Percentiles rank a stretch among this genome's conserved stretches.
phyloP scores from a whole-genome alignment of 257 asterid genomes.

The Jacaranda mimosifolia region DNA sequence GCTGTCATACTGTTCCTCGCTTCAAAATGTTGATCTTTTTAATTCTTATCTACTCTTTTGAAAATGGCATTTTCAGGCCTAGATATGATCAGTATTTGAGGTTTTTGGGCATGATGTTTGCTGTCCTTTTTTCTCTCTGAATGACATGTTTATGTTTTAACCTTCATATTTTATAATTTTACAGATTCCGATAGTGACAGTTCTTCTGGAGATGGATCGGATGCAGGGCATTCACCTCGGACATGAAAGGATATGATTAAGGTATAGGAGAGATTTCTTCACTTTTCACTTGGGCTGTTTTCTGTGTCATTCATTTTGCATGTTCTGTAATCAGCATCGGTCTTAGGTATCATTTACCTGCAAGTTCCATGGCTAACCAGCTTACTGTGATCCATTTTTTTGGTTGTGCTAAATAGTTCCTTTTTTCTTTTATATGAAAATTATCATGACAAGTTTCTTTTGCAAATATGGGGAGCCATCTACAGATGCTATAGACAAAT shows the following conservation, averaged over 20 bases:
- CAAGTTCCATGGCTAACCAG: neutral
- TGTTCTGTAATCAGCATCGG: neutral
- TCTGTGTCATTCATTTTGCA: neutral
- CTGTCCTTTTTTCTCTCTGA: neutral
- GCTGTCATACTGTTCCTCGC: neutral
- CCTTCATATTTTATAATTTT: neutral
- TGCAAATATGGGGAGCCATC: neutral
- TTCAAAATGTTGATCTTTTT: neutral
- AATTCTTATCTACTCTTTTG: neutral
- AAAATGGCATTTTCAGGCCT: neutral
- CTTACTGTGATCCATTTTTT: neutral
- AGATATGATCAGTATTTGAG: neutral
- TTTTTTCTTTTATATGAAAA: neutral
- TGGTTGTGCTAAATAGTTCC: neutral
- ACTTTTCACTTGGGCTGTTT: too few species aligned
- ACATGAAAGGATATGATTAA: conserved; percentile 44
- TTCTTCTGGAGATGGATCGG: conserved; percentile 75
- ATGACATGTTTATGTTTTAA: neutral
- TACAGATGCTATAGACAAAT: neutral
- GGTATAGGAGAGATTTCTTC: conserved; percentile 31
- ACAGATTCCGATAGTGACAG: conserved; percentile 89
- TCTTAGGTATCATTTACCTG: neutral
- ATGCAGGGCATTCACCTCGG: conserved; percentile 63
- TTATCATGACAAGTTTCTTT: neutral
- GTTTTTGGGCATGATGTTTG: neutral